Conservation (phyloP, 495 filamentous ascomycete genomes). For the Penicillium cataractarum region DNA sequence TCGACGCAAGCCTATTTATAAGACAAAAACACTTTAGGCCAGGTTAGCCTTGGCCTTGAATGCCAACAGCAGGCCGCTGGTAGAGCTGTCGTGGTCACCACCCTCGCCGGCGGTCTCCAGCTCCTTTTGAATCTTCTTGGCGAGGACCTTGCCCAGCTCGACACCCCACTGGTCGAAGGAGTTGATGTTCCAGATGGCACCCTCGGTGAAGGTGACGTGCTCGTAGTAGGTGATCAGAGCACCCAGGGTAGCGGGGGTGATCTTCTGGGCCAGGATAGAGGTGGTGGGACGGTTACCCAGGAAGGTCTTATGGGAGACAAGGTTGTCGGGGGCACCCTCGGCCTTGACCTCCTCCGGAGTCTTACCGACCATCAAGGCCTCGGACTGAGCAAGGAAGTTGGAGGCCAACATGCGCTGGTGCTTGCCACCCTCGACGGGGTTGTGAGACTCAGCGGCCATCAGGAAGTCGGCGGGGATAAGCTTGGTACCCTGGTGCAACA, state of each 20-base stretch:
- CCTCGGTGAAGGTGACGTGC: conserved; percentile 96
- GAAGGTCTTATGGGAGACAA: conserved; percentile 99
- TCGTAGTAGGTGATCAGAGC: conserved; percentile 98
- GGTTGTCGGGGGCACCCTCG: conserved; percentile 80
- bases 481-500: conserved; percentile 98
- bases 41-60: conserved; percentile 74
- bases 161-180: conserved; percentile 99
- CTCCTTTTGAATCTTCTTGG: conserved; percentile 84
- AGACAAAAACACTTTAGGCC: conserved; percentile 31
- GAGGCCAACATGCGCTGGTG: conserved; percentile 99
- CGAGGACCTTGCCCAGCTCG: conserved; percentile 93
- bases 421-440: conserved; percentile 86
- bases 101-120: conserved; percentile 74
- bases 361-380: conserved; percentile 99
- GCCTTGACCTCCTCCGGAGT: conserved; percentile 85
- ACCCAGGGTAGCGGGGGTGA: conserved; percentile 90
- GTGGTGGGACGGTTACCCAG: conserved; percentile 96
- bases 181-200: conserved; percentile 99
- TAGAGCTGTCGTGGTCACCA: conserved; percentile 78
- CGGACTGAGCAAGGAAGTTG: conserved; percentile 97
- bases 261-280: conserved; percentile 89
- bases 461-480: conserved; percentile 98
- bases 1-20: conserved; percentile 10
- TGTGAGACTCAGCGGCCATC: conserved; percentile 92
- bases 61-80: conserved; percentile 81